Evolutionary conservation across 768 basidiomycete species (phyloP), one percentile per base, ranked within the genome.

Genomic region (Rhodotorula toruloides): DNA sequence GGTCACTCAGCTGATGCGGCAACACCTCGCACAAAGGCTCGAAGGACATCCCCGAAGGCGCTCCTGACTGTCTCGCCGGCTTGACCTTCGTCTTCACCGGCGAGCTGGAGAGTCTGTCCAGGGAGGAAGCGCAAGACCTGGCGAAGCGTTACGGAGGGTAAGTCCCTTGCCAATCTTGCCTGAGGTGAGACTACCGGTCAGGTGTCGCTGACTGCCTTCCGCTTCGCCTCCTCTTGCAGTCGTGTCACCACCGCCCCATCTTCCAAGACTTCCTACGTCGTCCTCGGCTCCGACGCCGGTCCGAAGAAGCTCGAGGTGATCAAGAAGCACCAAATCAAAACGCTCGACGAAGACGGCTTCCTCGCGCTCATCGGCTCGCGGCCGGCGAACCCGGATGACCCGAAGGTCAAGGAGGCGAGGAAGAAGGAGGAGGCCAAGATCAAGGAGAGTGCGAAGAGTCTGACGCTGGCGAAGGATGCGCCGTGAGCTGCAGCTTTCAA

Each of bases 91-190:
- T 99, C 29, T 99, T 99, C 71, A 98, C 96, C 0, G 96, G 73
- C 22, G 94, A 99, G 73, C 78, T 98, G 52, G 84, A 82, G 53
- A 88, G 87, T 64, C 85, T 98, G 70, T 86, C 90, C 2, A 83
- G 96, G 43, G 90, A 97, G 4, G 92, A 96, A 72, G 87, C 90
- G 1, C 76, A 81, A 34, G 91, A 94, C 72, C 77, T 94, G 11
- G 94, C 88, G 0, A 98, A 99, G 77, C 89, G 92, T 9, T 91
- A 85, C 75, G 91, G 91, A 73, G 93, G 86, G 93, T 91, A 54
- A 67, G 89, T 81, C 4, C 59, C 25, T 4, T 22, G 8, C 29
- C 32, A 7, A 11, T 2, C 44, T 22, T 34, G 11, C 6, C 3
- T 42, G 29, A 22, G 17, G 17, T n/a, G 14, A 39, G 8, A 1